phyloP scores from a whole-genome alignment of 1,139 yeast species.

The Taphrina populina region DNA sequence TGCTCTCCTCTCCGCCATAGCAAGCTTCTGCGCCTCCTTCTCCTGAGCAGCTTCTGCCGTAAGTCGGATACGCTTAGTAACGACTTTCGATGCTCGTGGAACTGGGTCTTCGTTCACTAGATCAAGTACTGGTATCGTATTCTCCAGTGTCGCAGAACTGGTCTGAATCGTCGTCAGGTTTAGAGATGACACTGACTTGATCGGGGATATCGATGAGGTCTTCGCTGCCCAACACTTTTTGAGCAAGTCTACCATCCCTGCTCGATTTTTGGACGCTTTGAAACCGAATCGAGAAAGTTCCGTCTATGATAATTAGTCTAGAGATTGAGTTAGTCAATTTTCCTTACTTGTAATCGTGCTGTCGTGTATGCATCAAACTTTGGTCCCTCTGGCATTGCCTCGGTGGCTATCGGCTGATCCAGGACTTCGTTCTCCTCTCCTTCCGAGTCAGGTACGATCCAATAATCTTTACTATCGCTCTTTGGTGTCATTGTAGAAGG shows the following conservation, averaged over 20 bases:
- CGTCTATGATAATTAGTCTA: conserved; percentile 2
- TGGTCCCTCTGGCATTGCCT: conserved; percentile 1
- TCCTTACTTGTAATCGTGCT: conserved; percentile 22
- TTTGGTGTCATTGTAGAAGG: too few species aligned
- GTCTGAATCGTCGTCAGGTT: not conserved
- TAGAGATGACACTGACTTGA: not conserved
- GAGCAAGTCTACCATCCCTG: conserved; percentile 30
- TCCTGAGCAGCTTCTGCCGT: not conserved
- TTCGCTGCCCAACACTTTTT: conserved; percentile 27
- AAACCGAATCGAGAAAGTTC: conserved; percentile 33
- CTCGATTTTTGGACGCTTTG: conserved; percentile 24
- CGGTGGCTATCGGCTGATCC: not conserved
- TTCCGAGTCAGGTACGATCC: conserved; percentile 19
- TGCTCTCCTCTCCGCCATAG: too few species aligned
- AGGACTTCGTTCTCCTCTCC: not conserved
- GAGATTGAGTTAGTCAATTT: not conserved
- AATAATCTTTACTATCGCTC: conserved; percentile 5
- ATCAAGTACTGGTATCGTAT: not conserved
- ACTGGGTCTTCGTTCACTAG: not conserved
- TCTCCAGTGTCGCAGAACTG: not conserved
- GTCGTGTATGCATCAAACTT: conserved; percentile 16
- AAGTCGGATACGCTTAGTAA: not conserved
- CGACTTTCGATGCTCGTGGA: not conserved
- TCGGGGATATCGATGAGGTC: not conserved
- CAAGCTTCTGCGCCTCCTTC: not conserved